Conservation (phyloP, 768 basidiomycete genomes). For the Pleurotus cornucopiae region DNA sequence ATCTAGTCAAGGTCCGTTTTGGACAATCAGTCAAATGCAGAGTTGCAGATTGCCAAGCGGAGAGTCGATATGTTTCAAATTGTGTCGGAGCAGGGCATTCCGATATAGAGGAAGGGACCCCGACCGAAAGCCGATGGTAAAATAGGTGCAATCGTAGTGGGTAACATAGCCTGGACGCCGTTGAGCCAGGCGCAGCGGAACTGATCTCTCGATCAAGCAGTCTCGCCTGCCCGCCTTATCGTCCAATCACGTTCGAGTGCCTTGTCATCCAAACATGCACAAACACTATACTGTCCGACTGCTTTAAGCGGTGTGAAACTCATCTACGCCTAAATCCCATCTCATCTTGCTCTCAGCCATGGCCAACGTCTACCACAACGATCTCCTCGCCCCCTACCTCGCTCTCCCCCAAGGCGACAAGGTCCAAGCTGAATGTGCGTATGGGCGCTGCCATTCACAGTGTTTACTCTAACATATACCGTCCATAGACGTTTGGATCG, state of each 20-base stretch:
- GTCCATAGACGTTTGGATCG: constrained; percentile 91
- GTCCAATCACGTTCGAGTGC: constrained; percentile 7
- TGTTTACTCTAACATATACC: constrained; percentile 11
- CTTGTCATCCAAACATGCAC: background rate
- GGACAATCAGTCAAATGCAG: too few relatives aligned
- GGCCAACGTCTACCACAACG: constrained; percentile 59
- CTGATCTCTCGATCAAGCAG: too few relatives aligned
- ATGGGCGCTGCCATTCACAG: constrained; percentile 11
- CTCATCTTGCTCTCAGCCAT: constrained; percentile 20
- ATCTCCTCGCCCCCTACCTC: constrained; percentile 87
- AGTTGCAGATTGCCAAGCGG: too few relatives aligned
- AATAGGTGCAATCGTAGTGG: too few relatives aligned
- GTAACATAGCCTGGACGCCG: too few relatives aligned
- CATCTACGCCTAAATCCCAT: constrained; percentile 15
- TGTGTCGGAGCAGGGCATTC: too few relatives aligned
- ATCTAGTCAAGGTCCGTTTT: too few relatives aligned
- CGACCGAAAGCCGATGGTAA: too few relatives aligned
- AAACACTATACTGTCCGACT: constrained; percentile 2
- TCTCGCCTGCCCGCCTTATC: background rate
- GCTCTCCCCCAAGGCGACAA: constrained; percentile 87
- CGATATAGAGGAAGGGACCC: too few relatives aligned
- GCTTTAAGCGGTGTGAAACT: constrained; percentile 3
- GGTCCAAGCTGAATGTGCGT: constrained; percentile 89
- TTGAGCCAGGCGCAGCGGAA: too few relatives aligned
- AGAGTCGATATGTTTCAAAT: too few relatives aligned